Evolutionary conservation across 2,329 filamentous ascomycete species (phyloP).

Genomic region (Niveomyces coronatus): DNA sequence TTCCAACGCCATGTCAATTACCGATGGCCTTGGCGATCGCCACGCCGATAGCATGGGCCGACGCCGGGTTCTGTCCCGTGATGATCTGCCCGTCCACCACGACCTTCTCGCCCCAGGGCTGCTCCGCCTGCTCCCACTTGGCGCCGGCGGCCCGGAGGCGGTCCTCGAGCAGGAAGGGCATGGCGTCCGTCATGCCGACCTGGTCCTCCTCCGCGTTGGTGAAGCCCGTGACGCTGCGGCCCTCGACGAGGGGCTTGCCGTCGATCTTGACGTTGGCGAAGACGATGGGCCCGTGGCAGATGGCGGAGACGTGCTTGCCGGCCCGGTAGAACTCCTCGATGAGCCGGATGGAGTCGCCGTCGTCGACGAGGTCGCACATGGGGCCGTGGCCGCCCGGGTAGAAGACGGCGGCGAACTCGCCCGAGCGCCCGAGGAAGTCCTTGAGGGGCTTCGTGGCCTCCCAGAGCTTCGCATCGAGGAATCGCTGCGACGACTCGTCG

Average conservation of each 20-base stretch:
- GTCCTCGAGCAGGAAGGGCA: slow-evolving; percentile 51
- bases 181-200: slow-evolving; percentile 35
- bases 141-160: slow-evolving; percentile 42
- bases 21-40: slow-evolving; percentile 37
- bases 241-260: slow-evolving; percentile 44
- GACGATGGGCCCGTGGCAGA: slow-evolving; percentile 60
- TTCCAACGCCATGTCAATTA: too few relatives aligned
- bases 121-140: slow-evolving; percentile 43
- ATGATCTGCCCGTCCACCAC: slow-evolving; percentile 42
- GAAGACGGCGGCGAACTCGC: slow-evolving; percentile 53
- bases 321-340: slow-evolving; percentile 51
- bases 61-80: slow-evolving; percentile 49
- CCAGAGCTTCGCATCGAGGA: slow-evolving; percentile 51
- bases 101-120: slow-evolving; percentile 39
- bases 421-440: slow-evolving; percentile 42
- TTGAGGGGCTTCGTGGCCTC: slow-evolving; percentile 50
- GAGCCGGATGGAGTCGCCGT: slow-evolving; percentile 46
- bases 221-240: slow-evolving; percentile 51
- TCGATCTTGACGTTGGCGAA: slow-evolving; percentile 46
- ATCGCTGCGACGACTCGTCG: slow-evolving; percentile 42
- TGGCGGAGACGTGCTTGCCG: slow-evolving; percentile 53
- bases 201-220: slow-evolving; percentile 46
- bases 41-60: slow-evolving; percentile 39
- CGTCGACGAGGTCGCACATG: slow-evolving; percentile 56
- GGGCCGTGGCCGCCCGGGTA: slow-evolving; percentile 50